Evolutionary conservation across 768 basidiomycete species (phyloP).

Genomic region (Termitomyces sp.): DNA sequence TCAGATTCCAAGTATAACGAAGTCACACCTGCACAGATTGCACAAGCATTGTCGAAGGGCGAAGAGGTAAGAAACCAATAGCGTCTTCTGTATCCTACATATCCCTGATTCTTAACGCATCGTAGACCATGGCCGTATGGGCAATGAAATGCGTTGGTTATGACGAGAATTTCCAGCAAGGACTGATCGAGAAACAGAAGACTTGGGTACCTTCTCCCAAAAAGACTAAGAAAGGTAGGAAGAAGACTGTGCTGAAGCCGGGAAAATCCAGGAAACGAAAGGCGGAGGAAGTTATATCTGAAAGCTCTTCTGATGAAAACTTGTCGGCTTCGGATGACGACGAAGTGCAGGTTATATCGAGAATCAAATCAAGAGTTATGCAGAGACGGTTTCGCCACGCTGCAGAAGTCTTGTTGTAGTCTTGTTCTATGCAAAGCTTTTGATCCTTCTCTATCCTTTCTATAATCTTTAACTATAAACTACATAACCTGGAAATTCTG

Average conservation of each 20-base stretch:
- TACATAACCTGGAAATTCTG: no score
- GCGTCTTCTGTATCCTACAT: neutral
- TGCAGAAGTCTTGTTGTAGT: neutral
- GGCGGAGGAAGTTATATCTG: neutral
- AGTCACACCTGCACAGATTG: conserved; percentile 3
- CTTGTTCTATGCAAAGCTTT: neutral
- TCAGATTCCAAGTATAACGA: neutral
- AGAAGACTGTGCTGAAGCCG: neutral
- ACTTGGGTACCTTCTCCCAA: neutral
- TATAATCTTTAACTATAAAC: neutral
- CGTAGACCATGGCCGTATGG: neutral
- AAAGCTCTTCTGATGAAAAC: neutral
- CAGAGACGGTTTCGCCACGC: neutral
- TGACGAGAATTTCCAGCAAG: neutral
- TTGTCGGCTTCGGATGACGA: neutral
- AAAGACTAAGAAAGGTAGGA: neutral
- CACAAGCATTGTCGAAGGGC: neutral
- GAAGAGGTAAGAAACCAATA: conserved; percentile 3
- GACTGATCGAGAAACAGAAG: neutral
- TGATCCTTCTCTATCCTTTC: neutral
- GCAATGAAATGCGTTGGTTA: conserved; percentile 1
- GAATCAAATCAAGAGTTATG: neutral
- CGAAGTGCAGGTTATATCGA: neutral
- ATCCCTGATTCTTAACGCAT: neutral
- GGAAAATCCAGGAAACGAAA: neutral